Base-by-base conservation (phyloP, 73 alveolate genomes). In the Paraurostyla sp. region DNA sequence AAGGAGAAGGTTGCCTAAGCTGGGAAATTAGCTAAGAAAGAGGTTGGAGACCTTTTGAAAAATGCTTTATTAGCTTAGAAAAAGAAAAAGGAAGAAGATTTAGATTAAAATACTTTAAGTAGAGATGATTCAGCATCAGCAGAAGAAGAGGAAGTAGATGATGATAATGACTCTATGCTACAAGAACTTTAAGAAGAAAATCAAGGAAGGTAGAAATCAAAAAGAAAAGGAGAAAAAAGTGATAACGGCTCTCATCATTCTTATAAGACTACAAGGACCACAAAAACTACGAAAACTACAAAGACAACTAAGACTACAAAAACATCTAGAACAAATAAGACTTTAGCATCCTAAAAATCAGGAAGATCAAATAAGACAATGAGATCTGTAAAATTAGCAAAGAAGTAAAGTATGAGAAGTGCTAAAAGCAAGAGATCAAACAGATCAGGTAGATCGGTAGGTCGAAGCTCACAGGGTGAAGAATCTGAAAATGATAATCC, bases 401-500 rank as follows among this genome's bases (percentile, higher is more conserved):
- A 45, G 71, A 0, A 22, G 71, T 4, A 73, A 73, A 49, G 46
- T 29, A 1, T 16, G 1, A 45, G 35, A 20, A 51, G 80, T 22
- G 1, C 22, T 30, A 36, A 46, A 32, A 51, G 80, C 33, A 78
- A 51, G 46, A 73, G 40, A 49, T 73, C 86, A 3, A 43, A 35
- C 22, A 7, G 42, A 11, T 71, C 85, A 11, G 85, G 46, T 40
- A 78, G 52, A 36, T 54, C 89, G 9, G n/a, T n/a, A 48, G 89
- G 89, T 13, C 11, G 29, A 9, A 11, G 27, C 4, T 52, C 89
- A 29, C 13, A 29, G 33, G 18, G 11, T 0, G 89, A 52, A 32
- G 89, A 54, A 3, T 78, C 89, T 16, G 89, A 50, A 46, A 36
- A 49, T 29, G 78, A 78, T 49, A 78, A 78, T 35, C 89, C 89